Percentiles rank a stretch among this genome's conserved stretches.
Evolutionary conservation across 345 rosid genomes (phyloP).

Genomic region (Brassica rapa): DNA sequence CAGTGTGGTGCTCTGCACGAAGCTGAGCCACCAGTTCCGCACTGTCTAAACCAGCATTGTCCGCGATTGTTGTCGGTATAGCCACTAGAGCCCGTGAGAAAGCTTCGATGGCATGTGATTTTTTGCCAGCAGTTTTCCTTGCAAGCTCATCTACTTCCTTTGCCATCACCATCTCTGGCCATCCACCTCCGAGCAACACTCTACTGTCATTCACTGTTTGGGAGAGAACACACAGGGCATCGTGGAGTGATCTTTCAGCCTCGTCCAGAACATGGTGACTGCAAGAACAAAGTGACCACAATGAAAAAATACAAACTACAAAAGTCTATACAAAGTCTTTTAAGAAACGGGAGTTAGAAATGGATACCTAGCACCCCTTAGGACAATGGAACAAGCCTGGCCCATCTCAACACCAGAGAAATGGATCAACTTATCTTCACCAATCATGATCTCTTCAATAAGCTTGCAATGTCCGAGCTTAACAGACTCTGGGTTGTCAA

Average conservation of each 20-base stretch:
- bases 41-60: conserved; percentile 98
- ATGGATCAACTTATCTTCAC: conserved; percentile 96
- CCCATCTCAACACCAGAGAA: conserved; percentile 97
- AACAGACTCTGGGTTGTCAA: conserved; percentile 98
- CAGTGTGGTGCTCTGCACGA: conserved; percentile 92
- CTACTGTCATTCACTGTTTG: conserved; percentile 92
- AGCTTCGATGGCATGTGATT: conserved; percentile 93
- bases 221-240: conserved; percentile 93
- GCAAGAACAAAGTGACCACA: conserved; percentile 32
- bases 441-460: conserved; percentile 98
- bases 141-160: conserved; percentile 97
- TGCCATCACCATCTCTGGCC: conserved; percentile 99
- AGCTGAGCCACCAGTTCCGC: conserved; percentile 93
- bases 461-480: conserved; percentile 94
- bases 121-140: conserved; percentile 91
- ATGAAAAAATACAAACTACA: neutral
- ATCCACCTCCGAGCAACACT: conserved; percentile 96
- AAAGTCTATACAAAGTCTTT: neutral
- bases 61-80: conserved; percentile 89
- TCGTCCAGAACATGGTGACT: conserved; percentile 97
- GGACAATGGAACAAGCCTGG: conserved; percentile 92
- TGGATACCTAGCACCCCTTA: conserved; percentile 87
- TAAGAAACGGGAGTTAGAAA: neutral
- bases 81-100: conserved; percentile 83
- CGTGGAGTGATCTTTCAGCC: conserved; percentile 97